Evolutionary conservation across 495 filamentous ascomycete genomes (phyloP).

Genomic region (Evernia prunastri): DNA sequence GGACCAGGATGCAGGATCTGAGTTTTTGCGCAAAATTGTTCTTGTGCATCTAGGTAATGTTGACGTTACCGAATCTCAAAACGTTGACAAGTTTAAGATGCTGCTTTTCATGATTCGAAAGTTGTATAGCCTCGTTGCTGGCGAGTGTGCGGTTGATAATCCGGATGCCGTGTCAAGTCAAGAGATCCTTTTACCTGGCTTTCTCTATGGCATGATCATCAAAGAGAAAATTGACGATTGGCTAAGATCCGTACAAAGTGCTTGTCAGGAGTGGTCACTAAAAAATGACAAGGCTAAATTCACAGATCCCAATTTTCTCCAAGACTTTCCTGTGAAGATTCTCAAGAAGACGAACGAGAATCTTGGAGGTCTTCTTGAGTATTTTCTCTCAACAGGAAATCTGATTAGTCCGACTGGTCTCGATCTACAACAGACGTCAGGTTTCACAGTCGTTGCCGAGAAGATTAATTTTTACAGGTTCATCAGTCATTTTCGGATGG

Average conservation of each 20-base stretch:
- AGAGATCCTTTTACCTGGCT: slow-evolving; percentile 86
- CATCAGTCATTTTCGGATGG: slow-evolving; percentile 98
- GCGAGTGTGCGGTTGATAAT: slow-evolving; percentile 88
- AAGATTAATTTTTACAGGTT: slow-evolving; percentile 99
- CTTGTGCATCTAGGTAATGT: slow-evolving; percentile 81
- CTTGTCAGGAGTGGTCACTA: slow-evolving; percentile 62
- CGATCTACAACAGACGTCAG: slow-evolving; percentile 88
- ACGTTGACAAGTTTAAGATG: slow-evolving; percentile 89
- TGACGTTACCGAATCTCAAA: slow-evolving; percentile 71
- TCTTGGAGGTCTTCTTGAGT: slow-evolving; percentile 76
- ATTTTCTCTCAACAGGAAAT: slow-evolving; percentile 95
- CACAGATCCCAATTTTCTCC: slow-evolving; percentile 61
- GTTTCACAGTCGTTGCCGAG: slow-evolving; percentile 93
- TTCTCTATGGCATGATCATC: slow-evolving; percentile 87
- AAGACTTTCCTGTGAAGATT: slow-evolving; percentile 71
- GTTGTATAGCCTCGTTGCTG: slow-evolving; percentile 83
- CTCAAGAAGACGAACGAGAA: slow-evolving; percentile 80
- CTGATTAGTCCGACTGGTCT: slow-evolving; percentile 82
- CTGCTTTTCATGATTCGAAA: slow-evolving; percentile 94
- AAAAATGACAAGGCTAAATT: slow-evolving; percentile 58
- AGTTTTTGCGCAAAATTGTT: slow-evolving; percentile 84
- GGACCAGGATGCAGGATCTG: slow-evolving; percentile 79
- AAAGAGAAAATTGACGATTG: slow-evolving; percentile 92
- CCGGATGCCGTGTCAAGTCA: slow-evolving; percentile 94
- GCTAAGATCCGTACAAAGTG: slow-evolving; percentile 56